These are phyloP conservation scores for Camellia lanceoleosa DNA, from an alignment of 148 eudicot species.

Conservation along the genomic window DNA sequence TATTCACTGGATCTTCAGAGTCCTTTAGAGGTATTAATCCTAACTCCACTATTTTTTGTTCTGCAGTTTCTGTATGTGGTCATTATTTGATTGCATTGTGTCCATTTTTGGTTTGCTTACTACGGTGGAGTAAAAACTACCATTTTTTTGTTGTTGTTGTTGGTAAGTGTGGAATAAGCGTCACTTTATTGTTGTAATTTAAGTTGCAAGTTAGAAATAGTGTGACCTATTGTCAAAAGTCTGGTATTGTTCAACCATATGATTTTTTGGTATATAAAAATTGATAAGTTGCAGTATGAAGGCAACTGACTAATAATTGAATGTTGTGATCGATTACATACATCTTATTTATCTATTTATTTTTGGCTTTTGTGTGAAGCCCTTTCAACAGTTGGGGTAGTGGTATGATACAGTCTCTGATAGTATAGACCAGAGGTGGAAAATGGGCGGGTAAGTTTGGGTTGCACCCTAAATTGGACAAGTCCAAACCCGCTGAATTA, in stretches of 20 bases:
- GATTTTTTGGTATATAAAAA: background rate
- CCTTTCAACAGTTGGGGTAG: background rate
- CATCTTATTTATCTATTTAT: too few relatives aligned
- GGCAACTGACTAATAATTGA: background rate
- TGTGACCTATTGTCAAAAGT: background rate
- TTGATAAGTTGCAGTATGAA: background rate
- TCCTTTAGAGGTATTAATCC: background rate
- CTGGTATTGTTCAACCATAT: background rate
- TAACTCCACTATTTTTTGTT: background rate
- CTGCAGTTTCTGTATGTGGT: background rate
- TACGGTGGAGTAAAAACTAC: background rate
- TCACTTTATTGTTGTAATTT: background rate
- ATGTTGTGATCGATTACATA: background rate
- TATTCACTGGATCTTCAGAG: background rate
- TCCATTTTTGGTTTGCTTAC: background rate
- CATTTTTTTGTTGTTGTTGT: too few relatives aligned
- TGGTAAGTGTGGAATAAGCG: background rate
- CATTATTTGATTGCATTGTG: background rate
- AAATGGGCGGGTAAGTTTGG: too few relatives aligned
- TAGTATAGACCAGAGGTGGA: background rate
- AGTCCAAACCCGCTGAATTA: too few relatives aligned
- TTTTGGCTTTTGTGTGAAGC: background rate
- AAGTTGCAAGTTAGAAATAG: background rate
- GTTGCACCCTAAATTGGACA: too few relatives aligned
- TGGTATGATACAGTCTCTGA: background rate